Conservation (phyloP, 1,139 yeast species). For the Candida sp. region DNA sequence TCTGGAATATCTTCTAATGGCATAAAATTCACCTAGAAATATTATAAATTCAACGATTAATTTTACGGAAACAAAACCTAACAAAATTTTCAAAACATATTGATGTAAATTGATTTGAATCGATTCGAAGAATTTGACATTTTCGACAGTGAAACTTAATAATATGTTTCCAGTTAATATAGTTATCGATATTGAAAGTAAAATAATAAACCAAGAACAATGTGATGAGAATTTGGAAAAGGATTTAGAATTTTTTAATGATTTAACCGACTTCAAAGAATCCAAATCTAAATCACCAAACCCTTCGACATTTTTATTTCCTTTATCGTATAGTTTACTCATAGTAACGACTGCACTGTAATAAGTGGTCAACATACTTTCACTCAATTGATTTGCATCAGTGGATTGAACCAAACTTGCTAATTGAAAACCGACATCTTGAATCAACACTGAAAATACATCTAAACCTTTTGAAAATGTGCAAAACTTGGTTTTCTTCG, state of each 20-base stretch:
- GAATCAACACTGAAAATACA: conserved; percentile 40
- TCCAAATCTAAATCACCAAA: conserved; percentile 11
- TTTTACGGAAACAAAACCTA: not conserved
- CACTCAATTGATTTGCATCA: conserved; percentile 35
- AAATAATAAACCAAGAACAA: not conserved
- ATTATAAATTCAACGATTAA: not conserved
- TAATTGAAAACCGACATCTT: conserved; percentile 50
- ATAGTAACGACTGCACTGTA: conserved; percentile 14
- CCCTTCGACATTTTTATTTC: conserved; percentile 10
- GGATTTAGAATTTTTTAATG: not conserved
- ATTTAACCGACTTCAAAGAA: conserved; percentile 9
- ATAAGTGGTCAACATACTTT: conserved; percentile 37
- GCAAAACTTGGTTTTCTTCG: conserved; percentile 23
- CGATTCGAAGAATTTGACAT: not conserved
- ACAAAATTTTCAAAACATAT: not conserved
- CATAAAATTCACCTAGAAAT: not conserved
- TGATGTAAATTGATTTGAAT: conserved; percentile 1
- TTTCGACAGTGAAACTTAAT: not conserved
- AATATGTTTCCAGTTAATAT: not conserved
- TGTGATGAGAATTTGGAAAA: not conserved
- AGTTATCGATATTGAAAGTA: not conserved
- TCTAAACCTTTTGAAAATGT: conserved; percentile 42
- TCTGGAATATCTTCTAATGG: not conserved
- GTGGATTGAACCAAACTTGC: conserved; percentile 36
- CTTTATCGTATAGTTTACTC: conserved; percentile 13